Evolutionary conservation across 1,284 basidiomycete genomes (phyloP), one percentile per base, ranked within the genome.

Genomic region (Vanrija humicola): DNA sequence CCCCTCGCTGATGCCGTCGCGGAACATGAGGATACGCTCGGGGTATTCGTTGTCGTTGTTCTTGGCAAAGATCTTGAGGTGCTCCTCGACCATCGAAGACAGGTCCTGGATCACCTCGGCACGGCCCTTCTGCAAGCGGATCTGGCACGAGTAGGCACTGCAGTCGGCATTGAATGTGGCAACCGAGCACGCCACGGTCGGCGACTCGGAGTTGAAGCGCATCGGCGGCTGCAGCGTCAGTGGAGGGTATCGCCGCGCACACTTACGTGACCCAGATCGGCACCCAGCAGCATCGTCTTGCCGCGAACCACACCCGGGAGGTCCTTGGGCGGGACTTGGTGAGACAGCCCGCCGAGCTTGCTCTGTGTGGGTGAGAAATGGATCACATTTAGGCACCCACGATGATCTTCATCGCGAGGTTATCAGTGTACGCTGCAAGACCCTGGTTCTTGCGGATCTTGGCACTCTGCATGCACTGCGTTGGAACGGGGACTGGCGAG

Each of bases 1-100:
- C 0, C 79, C 78, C 53, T 79, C 78, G 21, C 73, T 75, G 25
- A 80, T 75, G 29, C 79, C 79, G 58, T 79, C 78, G 54, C 78
- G 75, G 67, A 77, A 77, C 54, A 78, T 67, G 49, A 77, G 64
- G 47, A 78, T 74, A 23, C 66, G 67, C 6, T 72, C 66, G 10
- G 77, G 75, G 34, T 73, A 65, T 14, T 62, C 61, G 34, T 66
- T 70, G 40, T 60, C 55, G 48, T 76, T 74, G 38, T 64, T 57
- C 43, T 68, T 63, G 18, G 60, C 46, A 52, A 70, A 77, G 25
- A 67, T 65, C 43, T 64, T 57, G 21, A 78, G 59, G 49, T 74
- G 72, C 12, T 56, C 65, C 29, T 63, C 60, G 43, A 73, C 58
- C 72, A 74, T 74, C 1, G 59, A 54, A 7, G 65, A 61, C 10